Evolutionary conservation across 2,329 filamentous ascomycete genomes (phyloP).

Genomic region (Podosphaera fusca): DNA sequence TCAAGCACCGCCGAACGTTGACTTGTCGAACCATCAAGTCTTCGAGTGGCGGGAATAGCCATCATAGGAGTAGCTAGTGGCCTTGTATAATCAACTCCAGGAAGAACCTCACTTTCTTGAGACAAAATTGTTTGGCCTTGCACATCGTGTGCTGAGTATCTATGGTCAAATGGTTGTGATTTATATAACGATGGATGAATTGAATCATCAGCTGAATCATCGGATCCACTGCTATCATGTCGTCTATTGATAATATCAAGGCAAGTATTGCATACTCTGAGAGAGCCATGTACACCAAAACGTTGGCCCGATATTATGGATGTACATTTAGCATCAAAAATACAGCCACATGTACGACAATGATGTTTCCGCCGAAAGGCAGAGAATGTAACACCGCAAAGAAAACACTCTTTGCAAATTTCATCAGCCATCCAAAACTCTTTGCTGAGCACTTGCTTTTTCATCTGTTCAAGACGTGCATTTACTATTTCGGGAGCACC

Average conservation of each 20-base stretch:
- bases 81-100: conserved; percentile 20
- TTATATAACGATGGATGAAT: conserved; percentile 40
- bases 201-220: conserved; percentile 64
- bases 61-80: conserved; percentile 46
- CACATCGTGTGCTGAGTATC: conserved; percentile 18
- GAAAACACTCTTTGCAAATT: conserved; percentile 91
- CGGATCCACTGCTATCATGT: conserved; percentile 67
- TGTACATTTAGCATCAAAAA: conserved; percentile 93
- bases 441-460: conserved; percentile 70
- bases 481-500: conserved; percentile 34
- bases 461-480: conserved; percentile 45
- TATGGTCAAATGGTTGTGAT: conserved; percentile 25
- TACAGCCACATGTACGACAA: conserved; percentile 89
- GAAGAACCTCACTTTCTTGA: conserved; percentile 15
- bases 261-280: conserved; percentile 84
- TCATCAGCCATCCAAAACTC: conserved; percentile 99
- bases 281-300: conserved; percentile 64
- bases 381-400: conserved; percentile 73
- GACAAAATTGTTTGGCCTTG: conserved; percentile 9
- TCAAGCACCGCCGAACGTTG: conserved; percentile 75
- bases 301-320: conserved; percentile 68
- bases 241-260: conserved; percentile 76
- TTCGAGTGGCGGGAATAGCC: conserved; percentile 42
- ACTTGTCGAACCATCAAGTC: conserved; percentile 52
- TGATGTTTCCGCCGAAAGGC: conserved; percentile 93